These are phyloP conservation scores for Cephaloascus fragrans DNA, from an alignment of 805 yeast genomes.

Conservation along the genomic window DNA sequence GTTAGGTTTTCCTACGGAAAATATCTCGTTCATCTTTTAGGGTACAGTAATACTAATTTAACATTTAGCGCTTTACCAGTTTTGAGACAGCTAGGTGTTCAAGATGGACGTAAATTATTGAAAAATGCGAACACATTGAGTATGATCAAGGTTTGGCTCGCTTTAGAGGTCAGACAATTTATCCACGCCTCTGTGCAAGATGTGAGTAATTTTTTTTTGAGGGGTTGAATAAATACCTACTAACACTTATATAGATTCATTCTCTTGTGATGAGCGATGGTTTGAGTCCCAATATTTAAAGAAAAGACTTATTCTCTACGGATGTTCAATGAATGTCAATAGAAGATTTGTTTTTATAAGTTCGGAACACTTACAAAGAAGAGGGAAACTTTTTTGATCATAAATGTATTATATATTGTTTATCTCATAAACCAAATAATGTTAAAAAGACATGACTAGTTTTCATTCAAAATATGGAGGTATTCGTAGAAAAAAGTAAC, in stretches of 20 bases:
- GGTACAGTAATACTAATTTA: neutral
- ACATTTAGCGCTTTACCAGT: conserved; percentile 68
- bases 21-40: conserved; percentile 1
- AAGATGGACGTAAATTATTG: conserved; percentile 53
- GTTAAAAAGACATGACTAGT: conserved; percentile 1
- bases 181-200: conserved; percentile 77
- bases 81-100: conserved; percentile 67
- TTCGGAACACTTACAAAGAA: too few relatives aligned
- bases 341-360: too few relatives aligned
- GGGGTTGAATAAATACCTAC: conserved; percentile 2
- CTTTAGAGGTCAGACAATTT: conserved; percentile 80
- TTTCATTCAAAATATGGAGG: conserved; percentile 10
- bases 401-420: too few relatives aligned
- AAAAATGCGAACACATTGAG: conserved; percentile 52
- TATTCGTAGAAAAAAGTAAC: conserved; percentile 30
- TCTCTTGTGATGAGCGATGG: conserved; percentile 33
- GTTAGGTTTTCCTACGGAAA: conserved; percentile 31
- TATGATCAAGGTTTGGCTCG: conserved; percentile 87
- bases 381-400: too few relatives aligned
- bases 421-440: too few relatives aligned
- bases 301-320: too few relatives aligned
- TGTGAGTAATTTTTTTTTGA: conserved; percentile 28
- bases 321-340: too few relatives aligned
- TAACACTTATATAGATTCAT: conserved; percentile 23
- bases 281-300: conserved; percentile 31